Base-by-base conservation (phyloP, 225 moss, liverwort and hornwort species). In the Marchantia paleacea region DNA sequence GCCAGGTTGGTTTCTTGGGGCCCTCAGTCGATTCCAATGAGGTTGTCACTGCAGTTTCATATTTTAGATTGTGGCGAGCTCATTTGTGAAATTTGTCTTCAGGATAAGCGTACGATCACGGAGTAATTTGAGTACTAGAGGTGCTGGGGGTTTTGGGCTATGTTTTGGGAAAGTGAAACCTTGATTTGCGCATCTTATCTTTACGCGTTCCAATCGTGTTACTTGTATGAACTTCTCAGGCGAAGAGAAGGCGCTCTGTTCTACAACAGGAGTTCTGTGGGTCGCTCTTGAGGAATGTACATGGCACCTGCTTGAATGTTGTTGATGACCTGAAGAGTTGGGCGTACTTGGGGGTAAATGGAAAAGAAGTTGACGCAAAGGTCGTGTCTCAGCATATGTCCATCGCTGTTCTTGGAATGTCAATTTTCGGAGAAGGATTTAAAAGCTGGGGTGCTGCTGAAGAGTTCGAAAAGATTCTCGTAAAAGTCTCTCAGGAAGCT, bases 361-460 rank as follows among this genome's bases (percentile, higher is more conserved):
- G 54, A 49, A 79, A 75, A 80, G 72, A 79, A 53, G 39, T 84
- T 18, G 81, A 88, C n/a, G 79, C 83, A 16, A 78, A 65, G 22
- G 55, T 67, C 2, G 75, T 80, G 39, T 85, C 86, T 10, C 81
- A 77, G 48, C 82, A 80, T 69, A 50, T 84, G 79, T 66, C 85
- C 18, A 83, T 88, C 31, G 67, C 80, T 48, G 79, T 83, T 16
- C 62, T 86, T 12, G 83, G 88, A 11, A 80, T 81, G 62, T 84
- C 83, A 50, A 54, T 85, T 1, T 86, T 84, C 78, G 88, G 88
- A 49, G 82, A 88, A 29, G 79, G 52, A 10, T 88, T 83, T 51
- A 50, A 73, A 31, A 52, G 30, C 54, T 86, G 84, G 86, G 55
- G 79, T 19, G 83, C 76, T 49, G 84, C 82, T 12, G 81, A 73